Evolutionary conservation across 1,284 basidiomycete species (phyloP).

Genomic region (Naganishia sp.): DNA sequence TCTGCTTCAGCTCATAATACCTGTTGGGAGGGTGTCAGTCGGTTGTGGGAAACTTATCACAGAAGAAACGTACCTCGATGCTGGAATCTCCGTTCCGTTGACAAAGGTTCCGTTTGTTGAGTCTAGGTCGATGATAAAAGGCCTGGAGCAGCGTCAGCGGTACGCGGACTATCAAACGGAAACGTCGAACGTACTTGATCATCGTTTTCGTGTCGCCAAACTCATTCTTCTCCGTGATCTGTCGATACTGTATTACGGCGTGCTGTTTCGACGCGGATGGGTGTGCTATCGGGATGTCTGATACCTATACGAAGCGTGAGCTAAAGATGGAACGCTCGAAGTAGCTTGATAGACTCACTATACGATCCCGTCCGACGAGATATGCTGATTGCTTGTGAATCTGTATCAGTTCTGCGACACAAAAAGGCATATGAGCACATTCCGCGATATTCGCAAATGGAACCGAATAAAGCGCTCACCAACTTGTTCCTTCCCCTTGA

Average conservation of each 20-base stretch:
- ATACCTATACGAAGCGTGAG: slow-evolving; percentile 52
- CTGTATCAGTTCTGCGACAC: slow-evolving; percentile 73
- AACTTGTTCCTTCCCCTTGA: slow-evolving; percentile 88
- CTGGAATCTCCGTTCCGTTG: slow-evolving; percentile 81
- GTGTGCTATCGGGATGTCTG: slow-evolving; percentile 89
- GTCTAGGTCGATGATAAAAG: slow-evolving; percentile 94
- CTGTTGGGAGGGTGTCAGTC: slow-evolving; percentile 22
- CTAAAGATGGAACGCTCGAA: no score
- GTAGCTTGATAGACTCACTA: slow-evolving; percentile 57
- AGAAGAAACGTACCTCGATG: slow-evolving; percentile 60
- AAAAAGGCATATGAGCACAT: slow-evolving; percentile 1
- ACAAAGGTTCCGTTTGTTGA: slow-evolving; percentile 94
- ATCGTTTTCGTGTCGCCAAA: slow-evolving; percentile 71
- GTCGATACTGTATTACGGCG: slow-evolving; percentile 91
- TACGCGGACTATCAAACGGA: no score
- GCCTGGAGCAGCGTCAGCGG: slow-evolving; percentile 58
- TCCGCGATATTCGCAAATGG: neutral
- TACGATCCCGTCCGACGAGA: slow-evolving; percentile 83
- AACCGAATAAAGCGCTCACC: slow-evolving; percentile 61
- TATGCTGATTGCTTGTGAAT: slow-evolving; percentile 92
- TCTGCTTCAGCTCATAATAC: slow-evolving; percentile 84
- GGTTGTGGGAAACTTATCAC: no score
- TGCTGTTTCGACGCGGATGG: slow-evolving; percentile 99
- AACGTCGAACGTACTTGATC: slow-evolving; percentile 69
- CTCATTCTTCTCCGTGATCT: slow-evolving; percentile 82